These are phyloP conservation scores for Harringtonia aguacate DNA, from an alignment of 2,329 filamentous ascomycete genomes.

Conservation along the genomic window DNA sequence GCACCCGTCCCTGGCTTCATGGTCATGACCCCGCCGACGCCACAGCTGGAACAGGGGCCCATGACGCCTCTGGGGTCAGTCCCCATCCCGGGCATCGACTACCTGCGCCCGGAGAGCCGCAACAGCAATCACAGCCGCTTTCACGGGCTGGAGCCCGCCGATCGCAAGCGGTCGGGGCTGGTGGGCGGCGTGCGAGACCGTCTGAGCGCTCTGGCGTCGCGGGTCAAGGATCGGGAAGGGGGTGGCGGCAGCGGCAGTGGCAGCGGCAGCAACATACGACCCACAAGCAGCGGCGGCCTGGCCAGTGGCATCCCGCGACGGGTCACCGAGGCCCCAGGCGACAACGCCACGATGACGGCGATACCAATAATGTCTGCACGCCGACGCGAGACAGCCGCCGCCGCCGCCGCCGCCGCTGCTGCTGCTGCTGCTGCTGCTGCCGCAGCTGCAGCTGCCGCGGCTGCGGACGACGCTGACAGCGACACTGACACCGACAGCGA, in stretches of 20 bases:
- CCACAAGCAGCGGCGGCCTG: neutral
- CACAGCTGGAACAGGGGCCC: conserved; percentile 12
- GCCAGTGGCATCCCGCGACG: no score
- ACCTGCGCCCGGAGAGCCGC: conserved; percentile 13
- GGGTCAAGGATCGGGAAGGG: conserved; percentile 14
- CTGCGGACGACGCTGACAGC: no score
- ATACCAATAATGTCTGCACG: neutral
- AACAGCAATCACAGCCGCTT: conserved; percentile 4
- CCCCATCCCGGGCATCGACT: conserved; percentile 5
- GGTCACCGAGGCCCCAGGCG: neutral
- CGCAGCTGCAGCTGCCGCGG: no score
- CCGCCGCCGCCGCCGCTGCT: neutral
- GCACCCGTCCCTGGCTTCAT: conserved; percentile 30
- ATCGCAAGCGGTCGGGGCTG: conserved; percentile 9
- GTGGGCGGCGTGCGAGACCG: conserved; percentile 14
- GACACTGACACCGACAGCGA: no score
- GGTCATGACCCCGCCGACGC: conserved; percentile 37
- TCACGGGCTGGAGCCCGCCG: neutral
- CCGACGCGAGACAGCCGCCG: neutral
- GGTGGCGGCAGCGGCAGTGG: neutral
- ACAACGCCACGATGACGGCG: neutral
- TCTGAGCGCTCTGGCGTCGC: conserved; percentile 15
- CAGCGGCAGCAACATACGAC: neutral
- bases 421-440: neutral
- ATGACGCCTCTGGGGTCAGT: neutral